Base-by-base conservation (phyloP, 495 filamentous ascomycete species). In the Choiromyces venosus region DNA sequence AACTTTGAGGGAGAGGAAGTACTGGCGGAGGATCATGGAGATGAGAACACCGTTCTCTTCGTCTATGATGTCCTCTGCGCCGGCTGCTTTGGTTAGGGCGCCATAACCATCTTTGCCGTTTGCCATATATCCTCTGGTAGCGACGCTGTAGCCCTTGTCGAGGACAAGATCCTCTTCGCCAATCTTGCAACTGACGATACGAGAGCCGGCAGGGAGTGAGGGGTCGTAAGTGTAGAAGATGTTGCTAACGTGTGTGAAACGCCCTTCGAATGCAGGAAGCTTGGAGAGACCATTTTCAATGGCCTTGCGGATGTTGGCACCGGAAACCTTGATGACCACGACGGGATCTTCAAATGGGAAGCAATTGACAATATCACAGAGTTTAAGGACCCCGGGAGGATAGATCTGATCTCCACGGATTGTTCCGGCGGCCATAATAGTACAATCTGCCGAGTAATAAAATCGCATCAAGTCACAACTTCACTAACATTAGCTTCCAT, bases 321-420 rank as follows among this genome's bases (percentile, higher is more conserved):
- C 93, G 1, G 81, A 84, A 16, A 92, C 83, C 36, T 87, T 88
- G 64, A 97, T 83, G 1, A 95, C 89, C 0, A 96, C 89, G 5
- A 94, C 90, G 0, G 93, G 94, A 70, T 97, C 93, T 78, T 97
- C 93, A 74, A 97, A 97, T 0, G 93, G 93, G 79, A 97, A 97
- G 74, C 92, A 93, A 66, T 89, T 88, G 71, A 87, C 68, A 18
- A 97, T 87, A 78, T 97, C 93, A 73, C 91, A 91, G 39, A 96
- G 81, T 18, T 87, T 84, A 4, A 97, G 80, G 6, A 93, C 85
- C 0, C 93, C 93, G 0, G 91, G 91, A 0, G 91, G 87, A 72
- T 97, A 97, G 46, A 97, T 89, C 82, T 94, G 92, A 74, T 96
- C 93, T 6, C 93, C 93, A 12, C 93, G 86, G 69, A 96, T 91